Percentiles rank a stretch among this genome's conserved stretches.
These are phyloP conservation scores for Oehlia diaphana DNA, from an alignment of 192 early-diverging fungal genomes.

Conservation along the genomic window DNA sequence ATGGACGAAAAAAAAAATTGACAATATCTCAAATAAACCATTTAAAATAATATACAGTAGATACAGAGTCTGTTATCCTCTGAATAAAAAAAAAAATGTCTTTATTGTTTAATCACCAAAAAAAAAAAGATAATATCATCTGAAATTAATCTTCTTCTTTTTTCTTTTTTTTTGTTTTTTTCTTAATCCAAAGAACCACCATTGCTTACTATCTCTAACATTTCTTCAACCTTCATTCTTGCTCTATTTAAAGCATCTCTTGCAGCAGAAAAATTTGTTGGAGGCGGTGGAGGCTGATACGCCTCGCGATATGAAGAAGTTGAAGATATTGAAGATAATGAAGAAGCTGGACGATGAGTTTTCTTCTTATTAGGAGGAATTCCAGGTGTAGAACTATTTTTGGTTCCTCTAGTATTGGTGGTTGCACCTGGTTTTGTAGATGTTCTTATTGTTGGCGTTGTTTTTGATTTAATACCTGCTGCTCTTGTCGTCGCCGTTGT, in stretches of 20 bases:
- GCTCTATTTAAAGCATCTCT: slow-evolving; percentile 26
- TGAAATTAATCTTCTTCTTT: neutral
- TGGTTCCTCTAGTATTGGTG: neutral
- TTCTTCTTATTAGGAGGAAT: neutral
- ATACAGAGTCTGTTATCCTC: too few relatives aligned
- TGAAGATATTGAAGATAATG: slow-evolving; percentile 9
- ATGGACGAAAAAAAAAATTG: too few relatives aligned
- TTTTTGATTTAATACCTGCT: too few relatives aligned
- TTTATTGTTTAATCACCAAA: neutral
- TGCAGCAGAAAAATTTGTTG: slow-evolving; percentile 21
- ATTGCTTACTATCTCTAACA: slow-evolving; percentile 28
- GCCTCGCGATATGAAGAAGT: neutral
- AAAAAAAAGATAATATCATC: neutral
- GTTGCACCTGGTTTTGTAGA: neutral
- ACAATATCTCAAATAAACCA: too few relatives aligned
- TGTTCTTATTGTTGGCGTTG: neutral
- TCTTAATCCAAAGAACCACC: slow-evolving; percentile 4
- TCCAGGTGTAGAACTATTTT: neutral
- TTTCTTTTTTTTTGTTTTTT: neutral
- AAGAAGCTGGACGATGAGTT: neutral
- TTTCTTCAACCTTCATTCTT: slow-evolving; percentile 28
- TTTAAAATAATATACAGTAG: too few relatives aligned
- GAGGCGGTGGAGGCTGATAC: neutral
- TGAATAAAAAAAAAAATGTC: neutral
- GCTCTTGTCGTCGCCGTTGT: neutral